Evolutionary conservation across 345 rosid species (phyloP).

Genomic region (Viola odorata): DNA sequence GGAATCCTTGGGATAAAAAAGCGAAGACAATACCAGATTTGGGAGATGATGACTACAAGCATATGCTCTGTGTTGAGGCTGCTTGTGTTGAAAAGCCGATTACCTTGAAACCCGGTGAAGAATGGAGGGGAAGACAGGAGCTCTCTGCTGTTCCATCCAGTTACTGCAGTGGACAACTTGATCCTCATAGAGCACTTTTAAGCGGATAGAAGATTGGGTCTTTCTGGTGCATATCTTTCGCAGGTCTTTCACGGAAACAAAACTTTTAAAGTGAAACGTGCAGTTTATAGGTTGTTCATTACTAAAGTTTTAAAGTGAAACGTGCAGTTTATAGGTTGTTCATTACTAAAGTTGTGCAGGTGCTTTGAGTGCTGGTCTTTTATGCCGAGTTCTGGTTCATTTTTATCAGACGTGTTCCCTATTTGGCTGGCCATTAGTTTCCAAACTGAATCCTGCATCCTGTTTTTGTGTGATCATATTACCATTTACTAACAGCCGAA

Average conservation of each 20-base stretch:
- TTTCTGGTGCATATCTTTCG: constrained; percentile 13
- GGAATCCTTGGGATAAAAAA: constrained; percentile 98
- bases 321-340: too few relatives aligned
- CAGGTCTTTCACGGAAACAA: constrained; percentile 27
- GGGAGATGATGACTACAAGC: constrained; percentile 44
- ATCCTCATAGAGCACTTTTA: constrained; percentile 6
- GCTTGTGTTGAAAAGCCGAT: constrained; percentile 77
- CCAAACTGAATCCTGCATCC: too few relatives aligned
- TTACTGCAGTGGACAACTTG: constrained; percentile 27
- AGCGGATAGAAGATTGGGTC: constrained; percentile 4
- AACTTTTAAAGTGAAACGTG: background rate
- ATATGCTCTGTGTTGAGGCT: constrained; percentile 92
- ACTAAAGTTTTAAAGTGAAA: too few relatives aligned
- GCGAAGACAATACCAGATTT: constrained; percentile 82
- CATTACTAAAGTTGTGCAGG: too few relatives aligned
- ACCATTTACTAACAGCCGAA: too few relatives aligned
- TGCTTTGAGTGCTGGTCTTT: too few relatives aligned
- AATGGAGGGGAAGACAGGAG: constrained; percentile 26
- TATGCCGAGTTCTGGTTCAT: constrained; percentile 9
- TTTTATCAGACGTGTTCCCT: constrained; percentile 6
- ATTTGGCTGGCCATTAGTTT: background rate
- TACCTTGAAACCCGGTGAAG: constrained; percentile 71
- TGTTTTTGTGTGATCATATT: too few relatives aligned
- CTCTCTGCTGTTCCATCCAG: constrained; percentile 25
- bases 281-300: too few relatives aligned